phyloP scores from a whole-genome alignment of 2,329 filamentous ascomycete species.

The Penicillium rolfsii region DNA sequence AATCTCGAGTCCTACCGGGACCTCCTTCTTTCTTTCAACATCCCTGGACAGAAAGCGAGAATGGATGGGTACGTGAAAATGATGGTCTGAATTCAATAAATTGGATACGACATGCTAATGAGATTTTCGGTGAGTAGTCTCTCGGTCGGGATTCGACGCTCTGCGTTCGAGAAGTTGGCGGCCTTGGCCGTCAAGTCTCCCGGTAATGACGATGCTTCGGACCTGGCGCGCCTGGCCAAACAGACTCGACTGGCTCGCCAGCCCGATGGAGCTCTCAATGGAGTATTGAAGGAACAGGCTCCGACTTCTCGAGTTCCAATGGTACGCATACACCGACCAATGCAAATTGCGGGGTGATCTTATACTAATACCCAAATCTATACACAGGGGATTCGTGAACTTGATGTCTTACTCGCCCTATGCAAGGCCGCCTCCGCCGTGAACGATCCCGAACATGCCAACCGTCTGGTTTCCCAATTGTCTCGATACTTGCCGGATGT shows the following conservation, averaged over 20 bases:
- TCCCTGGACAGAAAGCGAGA: not conserved
- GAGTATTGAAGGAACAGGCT: conserved; percentile 41
- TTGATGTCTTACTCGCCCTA: conserved; percentile 86
- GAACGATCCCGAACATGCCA: conserved; percentile 70
- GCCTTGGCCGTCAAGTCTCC: conserved; percentile 44
- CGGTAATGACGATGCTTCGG: conserved; percentile 33
- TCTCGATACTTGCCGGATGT: conserved; percentile 84
- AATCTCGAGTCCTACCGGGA: not conserved
- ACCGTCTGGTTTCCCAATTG: conserved; percentile 77
- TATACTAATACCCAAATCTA: conserved; percentile 24
- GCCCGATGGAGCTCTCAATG: conserved; percentile 40
- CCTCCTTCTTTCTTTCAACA: conserved; percentile 3
- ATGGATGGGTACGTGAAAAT: conserved; percentile 40
- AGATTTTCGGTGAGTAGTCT: conserved; percentile 27
- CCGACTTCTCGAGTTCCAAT: conserved; percentile 46
- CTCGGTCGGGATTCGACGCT: conserved; percentile 42
- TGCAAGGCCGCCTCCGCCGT: conserved; percentile 86
- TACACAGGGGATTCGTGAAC: conserved; percentile 76
- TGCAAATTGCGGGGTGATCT: not conserved
- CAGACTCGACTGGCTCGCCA: conserved; percentile 32
- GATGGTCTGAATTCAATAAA: conserved; percentile 6
- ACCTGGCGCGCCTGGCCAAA: conserved; percentile 42
- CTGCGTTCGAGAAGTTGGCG: conserved; percentile 51
- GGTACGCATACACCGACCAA: conserved; percentile 30
- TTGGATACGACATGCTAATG: conserved; percentile 4